A percentile compares a stretch with the other conserved stretches of the same genome.
Evolutionary conservation across 2,329 filamentous ascomycete species (phyloP).

Genomic region (Penicillium corylophilum): DNA sequence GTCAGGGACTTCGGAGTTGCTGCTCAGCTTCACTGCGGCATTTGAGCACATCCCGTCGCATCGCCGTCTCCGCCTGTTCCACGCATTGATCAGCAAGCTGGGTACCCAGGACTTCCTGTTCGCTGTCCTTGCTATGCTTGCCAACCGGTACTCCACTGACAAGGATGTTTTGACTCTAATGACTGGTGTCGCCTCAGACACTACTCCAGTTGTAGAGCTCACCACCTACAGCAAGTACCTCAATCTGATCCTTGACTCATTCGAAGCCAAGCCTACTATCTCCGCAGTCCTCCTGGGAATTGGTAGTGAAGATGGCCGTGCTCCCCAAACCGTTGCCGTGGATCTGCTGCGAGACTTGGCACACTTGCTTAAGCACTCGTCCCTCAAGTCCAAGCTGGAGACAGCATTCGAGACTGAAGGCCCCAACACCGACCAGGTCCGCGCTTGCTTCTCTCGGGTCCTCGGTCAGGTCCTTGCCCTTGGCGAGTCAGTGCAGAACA

Average conservation of each 20-base stretch:
- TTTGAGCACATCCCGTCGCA: constrained; percentile 95
- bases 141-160: constrained; percentile 82
- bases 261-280: constrained; percentile 70
- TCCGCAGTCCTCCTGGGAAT: constrained; percentile 70
- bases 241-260: constrained; percentile 70
- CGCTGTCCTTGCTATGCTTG: constrained; percentile 81
- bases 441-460: constrained; percentile 67
- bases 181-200: constrained; percentile 69
- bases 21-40: constrained; percentile 94
- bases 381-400: constrained; percentile 41
- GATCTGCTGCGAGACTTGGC: constrained; percentile 44
- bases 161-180: constrained; percentile 73
- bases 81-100: constrained; percentile 79
- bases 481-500: constrained; percentile 52
- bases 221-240: constrained; percentile 72
- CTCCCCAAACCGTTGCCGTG: constrained; percentile 41
- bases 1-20: constrained; percentile 78
- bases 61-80: constrained; percentile 77
- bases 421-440: constrained; percentile 62
- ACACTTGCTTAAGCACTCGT: constrained; percentile 42
- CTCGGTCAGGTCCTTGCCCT: constrained; percentile 66
- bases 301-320: constrained; percentile 50
- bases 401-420: constrained; percentile 36
- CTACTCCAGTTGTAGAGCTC: constrained; percentile 73
- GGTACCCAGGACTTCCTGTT: constrained; percentile 85